Conservation (phyloP, 306 rosid species). For the Castanopsis chinensis region DNA sequence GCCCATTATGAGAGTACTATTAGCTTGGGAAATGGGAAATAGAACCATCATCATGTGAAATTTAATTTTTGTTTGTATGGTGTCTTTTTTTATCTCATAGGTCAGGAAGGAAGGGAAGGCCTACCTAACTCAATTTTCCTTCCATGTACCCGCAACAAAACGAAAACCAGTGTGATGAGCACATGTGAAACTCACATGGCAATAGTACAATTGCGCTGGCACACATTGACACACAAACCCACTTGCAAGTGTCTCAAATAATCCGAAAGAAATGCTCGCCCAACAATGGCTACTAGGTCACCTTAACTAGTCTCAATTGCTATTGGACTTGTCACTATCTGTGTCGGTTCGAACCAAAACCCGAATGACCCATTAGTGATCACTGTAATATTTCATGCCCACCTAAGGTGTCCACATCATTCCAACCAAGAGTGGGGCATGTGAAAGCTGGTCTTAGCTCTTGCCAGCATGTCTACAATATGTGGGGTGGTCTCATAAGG, state of each 20-base stretch:
- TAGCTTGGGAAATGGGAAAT: too few species aligned
- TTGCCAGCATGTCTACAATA: slow-evolving; percentile 29
- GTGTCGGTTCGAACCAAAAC: slow-evolving; percentile 52
- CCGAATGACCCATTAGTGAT: slow-evolving; percentile 28
- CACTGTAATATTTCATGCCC: slow-evolving; percentile 23
- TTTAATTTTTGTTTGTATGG: neutral
- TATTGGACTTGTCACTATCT: slow-evolving; percentile 51
- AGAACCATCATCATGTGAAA: too few species aligned
- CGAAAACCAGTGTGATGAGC: neutral
- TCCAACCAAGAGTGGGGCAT: slow-evolving; percentile 54
- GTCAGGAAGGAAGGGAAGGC: neutral
- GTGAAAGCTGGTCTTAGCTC: slow-evolving; percentile 55
- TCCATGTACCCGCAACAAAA: neutral
- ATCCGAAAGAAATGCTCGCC: slow-evolving; percentile 1
- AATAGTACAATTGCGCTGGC: neutral
- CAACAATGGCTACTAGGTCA: slow-evolving; percentile 34
- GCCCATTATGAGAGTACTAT: too few species aligned
- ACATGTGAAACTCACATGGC: slow-evolving; percentile 13
- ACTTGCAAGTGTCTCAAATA: slow-evolving; percentile 38
- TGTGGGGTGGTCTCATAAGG: slow-evolving; percentile 32
- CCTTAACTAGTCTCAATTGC: slow-evolving; percentile 44
- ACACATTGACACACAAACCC: neutral
- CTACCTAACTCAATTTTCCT: neutral
- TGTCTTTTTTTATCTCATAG: neutral
- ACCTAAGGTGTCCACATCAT: slow-evolving; percentile 37